Evolutionary conservation across 805 yeast genomes (phyloP), one percentile per base, ranked within the genome.

Genomic region (Metschnikowia noctiluminum): DNA sequence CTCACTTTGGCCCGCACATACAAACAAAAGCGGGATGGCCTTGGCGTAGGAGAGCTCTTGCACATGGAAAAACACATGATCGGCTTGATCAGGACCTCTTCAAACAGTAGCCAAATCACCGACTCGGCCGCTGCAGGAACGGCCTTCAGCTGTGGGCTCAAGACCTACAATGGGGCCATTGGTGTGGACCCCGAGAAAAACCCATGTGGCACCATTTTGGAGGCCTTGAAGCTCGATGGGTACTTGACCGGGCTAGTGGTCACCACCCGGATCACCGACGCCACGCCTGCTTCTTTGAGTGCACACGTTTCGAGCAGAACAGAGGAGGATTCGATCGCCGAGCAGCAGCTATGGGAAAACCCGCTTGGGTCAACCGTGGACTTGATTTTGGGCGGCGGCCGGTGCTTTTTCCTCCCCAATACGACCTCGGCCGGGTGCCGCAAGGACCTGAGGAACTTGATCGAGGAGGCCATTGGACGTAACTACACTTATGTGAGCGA

Each of bases 121-220:
- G 97, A 90, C 65, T 87, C 96, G 30, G 97, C 97, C 12, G 97
- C 97, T 2, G 97, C 96, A n/a, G 97, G 96, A 11, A 89, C 96
- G n/a, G 96, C 96, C 1, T 90, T 89, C 61, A 76, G 95, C 0
- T 88, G 96, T 66, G 91, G 83, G 6, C 60, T 81, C 58, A 90
- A 90, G 71, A 71, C 89, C 9, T 89, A 87, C 69, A 90, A 90
- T 64, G 94, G 94, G 13, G 97, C 96, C 9, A 86, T 90, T 63
- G 95, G 89, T n/a, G 96, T 91, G n/a, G 77, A 78, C 52, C 80
- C 88, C 1, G 66, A 73, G 35, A 71, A 76, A 40, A 56, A 61
- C 14, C 95, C 97, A 6, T 85, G 95, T 62, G 96, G 96, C 7
- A 88, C 96, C 2, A 68, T 91, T 35, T 71, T 90, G 55, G 97